phyloP scores from a whole-genome alignment of 2,329 filamentous ascomycete species.

The Diaporthe nobilis region DNA sequence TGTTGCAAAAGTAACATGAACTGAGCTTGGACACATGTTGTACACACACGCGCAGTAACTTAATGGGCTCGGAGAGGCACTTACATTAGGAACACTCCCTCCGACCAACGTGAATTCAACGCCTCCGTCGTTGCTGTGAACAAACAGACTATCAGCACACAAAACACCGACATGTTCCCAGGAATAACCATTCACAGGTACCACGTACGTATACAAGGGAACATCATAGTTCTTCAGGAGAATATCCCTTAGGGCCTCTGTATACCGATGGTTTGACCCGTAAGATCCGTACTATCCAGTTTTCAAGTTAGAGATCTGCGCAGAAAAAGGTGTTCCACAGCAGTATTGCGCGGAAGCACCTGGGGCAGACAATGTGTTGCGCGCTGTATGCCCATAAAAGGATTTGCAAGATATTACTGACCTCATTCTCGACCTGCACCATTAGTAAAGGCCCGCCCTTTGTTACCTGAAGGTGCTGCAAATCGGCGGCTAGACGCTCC shows the following conservation, averaged over 20 bases:
- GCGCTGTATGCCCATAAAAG: not conserved
- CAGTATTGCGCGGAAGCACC: not conserved
- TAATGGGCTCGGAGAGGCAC: not conserved
- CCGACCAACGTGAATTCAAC: constrained; percentile 58
- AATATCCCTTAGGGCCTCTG: constrained; percentile 56
- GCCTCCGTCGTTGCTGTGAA: constrained; percentile 58
- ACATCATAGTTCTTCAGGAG: constrained; percentile 58
- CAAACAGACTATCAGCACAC: not conserved
- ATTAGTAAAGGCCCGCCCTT: constrained; percentile 63
- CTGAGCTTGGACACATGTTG: not conserved
- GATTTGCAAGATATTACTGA: not conserved
- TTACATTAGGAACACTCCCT: constrained; percentile 57
- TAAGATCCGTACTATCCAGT: constrained; percentile 59
- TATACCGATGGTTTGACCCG: constrained; percentile 61
- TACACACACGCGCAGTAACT: too few relatives aligned
- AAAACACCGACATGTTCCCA: not conserved
- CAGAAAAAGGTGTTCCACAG: not conserved
- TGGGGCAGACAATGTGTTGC: too few relatives aligned
- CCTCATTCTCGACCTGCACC: constrained; percentile 65
- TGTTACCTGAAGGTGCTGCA: constrained; percentile 55
- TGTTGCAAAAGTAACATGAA: not conserved
- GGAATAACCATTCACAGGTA: too few relatives aligned
- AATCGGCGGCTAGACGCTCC: constrained; percentile 53
- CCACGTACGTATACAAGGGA: constrained; percentile 57
- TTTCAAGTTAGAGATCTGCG: not conserved